These are phyloP conservation scores for Tothia fuscella DNA, from an alignment of 2,329 filamentous ascomycete genomes.

Conservation along the genomic window DNA sequence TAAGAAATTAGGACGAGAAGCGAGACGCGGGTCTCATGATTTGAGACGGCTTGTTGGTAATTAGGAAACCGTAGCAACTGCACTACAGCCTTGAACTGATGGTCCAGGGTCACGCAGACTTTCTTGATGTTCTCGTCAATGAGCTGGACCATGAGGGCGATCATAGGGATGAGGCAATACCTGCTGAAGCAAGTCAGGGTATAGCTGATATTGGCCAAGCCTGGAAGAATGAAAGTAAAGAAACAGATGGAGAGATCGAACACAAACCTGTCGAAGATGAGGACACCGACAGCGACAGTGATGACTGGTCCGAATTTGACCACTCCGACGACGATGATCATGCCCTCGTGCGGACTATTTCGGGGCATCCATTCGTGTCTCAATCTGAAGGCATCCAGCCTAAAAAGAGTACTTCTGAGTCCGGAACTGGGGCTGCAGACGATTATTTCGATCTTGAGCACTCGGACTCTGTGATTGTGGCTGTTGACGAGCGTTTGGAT, in stretches of 20 bases:
- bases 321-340: conserved; percentile 6
- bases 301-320: conserved; percentile 6
- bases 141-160: conserved; percentile 3
- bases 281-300: neutral
- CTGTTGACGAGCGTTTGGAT: neutral
- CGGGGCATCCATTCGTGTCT: neutral
- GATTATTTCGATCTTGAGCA: neutral
- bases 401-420: neutral
- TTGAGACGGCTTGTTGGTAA: conserved; percentile 7
- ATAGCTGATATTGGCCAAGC: neutral
- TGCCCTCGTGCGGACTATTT: conserved; percentile 4
- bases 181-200: neutral
- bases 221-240: neutral
- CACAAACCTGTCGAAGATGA: neutral
- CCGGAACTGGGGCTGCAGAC: neutral
- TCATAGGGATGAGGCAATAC: neutral
- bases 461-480: neutral
- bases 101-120: conserved; percentile 5
- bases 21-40: conserved; percentile 8
- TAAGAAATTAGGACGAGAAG: conserved; percentile 7
- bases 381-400: neutral
- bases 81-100: neutral
- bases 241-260: neutral
- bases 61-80: too few relatives aligned
- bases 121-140: conserved; percentile 6